These are phyloP conservation scores for Ceriops decandra DNA, from an alignment of 345 rosid species.

Conservation along the genomic window DNA sequence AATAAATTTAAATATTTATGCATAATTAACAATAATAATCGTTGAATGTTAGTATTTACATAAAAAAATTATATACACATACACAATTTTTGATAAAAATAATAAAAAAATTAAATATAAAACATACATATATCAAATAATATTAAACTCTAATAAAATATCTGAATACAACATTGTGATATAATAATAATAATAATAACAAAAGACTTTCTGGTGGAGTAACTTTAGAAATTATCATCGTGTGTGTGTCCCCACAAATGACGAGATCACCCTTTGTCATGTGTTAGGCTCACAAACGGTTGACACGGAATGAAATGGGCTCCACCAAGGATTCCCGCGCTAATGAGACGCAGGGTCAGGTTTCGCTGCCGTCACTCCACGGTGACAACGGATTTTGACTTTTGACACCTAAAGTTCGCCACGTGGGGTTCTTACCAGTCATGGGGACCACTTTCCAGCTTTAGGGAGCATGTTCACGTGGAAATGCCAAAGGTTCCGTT, in stretches of 20 bases:
- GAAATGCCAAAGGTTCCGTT: too few relatives aligned
- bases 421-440: neutral
- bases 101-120: too few relatives aligned
- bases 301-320: constrained; percentile 26
- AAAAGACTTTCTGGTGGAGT: neutral
- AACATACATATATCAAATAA: too few relatives aligned
- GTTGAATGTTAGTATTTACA: too few relatives aligned
- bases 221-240: neutral
- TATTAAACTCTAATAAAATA: neutral
- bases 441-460: too few relatives aligned
- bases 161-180: neutral
- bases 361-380: constrained; percentile 18
- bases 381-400: neutral
- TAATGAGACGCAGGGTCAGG: constrained; percentile 21
- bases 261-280: constrained; percentile 20
- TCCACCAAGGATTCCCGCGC: constrained; percentile 8
- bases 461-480: too few relatives aligned
- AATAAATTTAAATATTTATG: too few relatives aligned
- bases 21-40: too few relatives aligned
- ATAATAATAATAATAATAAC: too few relatives aligned
- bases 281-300: constrained; percentile 35
- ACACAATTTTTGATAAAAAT: too few relatives aligned
- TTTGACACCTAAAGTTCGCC: neutral
- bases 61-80: too few relatives aligned
- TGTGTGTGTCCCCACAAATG: constrained; percentile 1